Base-by-base conservation (phyloP, 805 yeast species). In the Myxozyma sirexii region DNA sequence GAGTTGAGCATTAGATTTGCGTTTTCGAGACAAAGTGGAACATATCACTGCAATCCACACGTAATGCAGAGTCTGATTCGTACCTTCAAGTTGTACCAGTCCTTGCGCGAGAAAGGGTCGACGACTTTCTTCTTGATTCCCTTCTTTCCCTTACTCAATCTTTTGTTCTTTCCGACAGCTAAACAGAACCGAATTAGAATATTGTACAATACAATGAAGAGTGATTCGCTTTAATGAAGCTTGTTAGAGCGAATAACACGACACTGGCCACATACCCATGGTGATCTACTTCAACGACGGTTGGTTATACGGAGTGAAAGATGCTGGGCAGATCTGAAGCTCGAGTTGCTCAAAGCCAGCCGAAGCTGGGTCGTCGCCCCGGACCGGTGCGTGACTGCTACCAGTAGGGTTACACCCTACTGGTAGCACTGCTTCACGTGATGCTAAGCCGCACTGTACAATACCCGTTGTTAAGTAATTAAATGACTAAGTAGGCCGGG, bases 91-190 rank as follows among this genome's bases (percentile, higher is more conserved):
- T 44, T 62, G 59, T 59, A 62, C 98, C 98, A 93, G 75, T 92
- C 98, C 84, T 93, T 93, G 82, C 92, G 91, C 87, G 97, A 84
- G 94, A 93, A 93, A 78, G 98, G 98, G 85, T 93, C 99, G 72
- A 91, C 96, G 78, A 89, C 94, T 87, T 87, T 93, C 96, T 93
- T 94, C 96, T 93, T 93, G 80, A 90, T 83, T 77, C 98, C 97
- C 83, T 93, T 93, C 90, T 88, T 84, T 84, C 93, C 88, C 84
- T 86, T 86, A 80, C 84, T 80, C 77, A 84, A 80, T 79, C 87
- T 82, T 86, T 88, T 88, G 80, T 88, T 88, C 84, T 88, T 88
- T 75, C 93, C 93, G 77, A 87, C 90, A 83, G 88, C 90, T 89
- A 47, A 37, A 24, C 19, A 26, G 19, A 19, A 7, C 23, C 19